Base-by-base conservation (phyloP, 257 asterid genomes). In the Capsicum pubescens region DNA sequence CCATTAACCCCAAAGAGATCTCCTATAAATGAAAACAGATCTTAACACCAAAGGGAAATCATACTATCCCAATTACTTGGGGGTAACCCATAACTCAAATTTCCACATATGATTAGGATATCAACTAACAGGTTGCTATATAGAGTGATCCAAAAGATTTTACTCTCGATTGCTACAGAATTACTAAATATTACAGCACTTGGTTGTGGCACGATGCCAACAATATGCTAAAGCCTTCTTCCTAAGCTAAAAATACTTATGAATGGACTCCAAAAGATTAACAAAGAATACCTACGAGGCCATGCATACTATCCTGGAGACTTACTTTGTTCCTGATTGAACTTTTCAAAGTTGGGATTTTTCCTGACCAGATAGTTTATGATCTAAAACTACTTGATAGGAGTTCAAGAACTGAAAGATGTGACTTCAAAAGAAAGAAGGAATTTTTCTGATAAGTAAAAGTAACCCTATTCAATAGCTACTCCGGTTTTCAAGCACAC, bases 271-370 rank as follows among this genome's bases (percentile, higher is more conserved):
- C 19, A 68, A 68, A 39, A 8, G 13, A 39, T 69, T 39, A 6
- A 69, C 32, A 14, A 69, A 39, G 77, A 69, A 16, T 69, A 69
- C 77, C n/a, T 32, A 32, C n/a, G 72, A 66, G 71, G 48, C 19
- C 54, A 68, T 15, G 54, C 52, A 63, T 63, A 26, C 70, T 12
- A 12, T 10, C 70, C 69, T 21, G 7, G 42, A 63, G 13, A 63
- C 3, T 63, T 63, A 21, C 42, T 63, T 26, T 3, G 70, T 10
- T 19, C 36, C 16, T 63, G 70, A 63, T 9, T 63, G 10, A 63
- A 32, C 42, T 21, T 63, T 21, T 21, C 70, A 10, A 63, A 63
- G 70, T 63, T n/a, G 8, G 5, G 35, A 60, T 60, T 60, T n/a
- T 60, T 32, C n/a, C 67, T 60, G 13, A 60, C 13, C 67, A 60